Conservation (phyloP, 1,284 basidiomycete species). For the Sanghuangporus sanghuang region DNA sequence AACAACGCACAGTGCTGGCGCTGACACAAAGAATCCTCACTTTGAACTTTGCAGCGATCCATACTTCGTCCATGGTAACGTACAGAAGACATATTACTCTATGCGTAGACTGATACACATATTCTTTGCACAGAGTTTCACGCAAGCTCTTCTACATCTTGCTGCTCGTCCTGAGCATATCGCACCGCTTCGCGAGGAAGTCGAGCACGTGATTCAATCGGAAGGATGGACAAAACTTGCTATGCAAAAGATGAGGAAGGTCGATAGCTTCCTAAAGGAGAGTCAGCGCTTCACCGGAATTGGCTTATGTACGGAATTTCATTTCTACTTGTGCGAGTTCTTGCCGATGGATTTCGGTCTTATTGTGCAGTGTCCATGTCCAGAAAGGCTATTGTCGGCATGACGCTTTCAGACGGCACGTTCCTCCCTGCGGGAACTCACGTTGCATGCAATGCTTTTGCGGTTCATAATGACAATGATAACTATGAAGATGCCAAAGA, state of each 20-base stretch:
- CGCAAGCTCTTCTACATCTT: conserved; percentile 33
- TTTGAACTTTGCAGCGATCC: conserved; percentile 37
- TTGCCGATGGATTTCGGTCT: neutral
- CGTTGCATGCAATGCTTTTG: conserved; percentile 24
- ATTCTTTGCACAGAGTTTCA: conserved; percentile 26
- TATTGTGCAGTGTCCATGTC: conserved; percentile 27
- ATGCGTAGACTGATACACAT: neutral
- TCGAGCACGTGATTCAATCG: conserved; percentile 30
- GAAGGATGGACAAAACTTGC: conserved; percentile 43
- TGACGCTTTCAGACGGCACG: conserved; percentile 37
- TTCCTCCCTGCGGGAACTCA: conserved; percentile 33
- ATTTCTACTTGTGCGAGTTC: neutral
- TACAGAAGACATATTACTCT: neutral
- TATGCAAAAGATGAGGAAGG: conserved; percentile 35
- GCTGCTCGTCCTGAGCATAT: conserved; percentile 35
- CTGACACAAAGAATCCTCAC: conserved; percentile 31
- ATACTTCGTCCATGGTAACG: conserved; percentile 32
- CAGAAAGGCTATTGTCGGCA: conserved; percentile 32
- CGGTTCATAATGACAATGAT: conserved; percentile 25
- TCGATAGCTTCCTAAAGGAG: conserved; percentile 47
- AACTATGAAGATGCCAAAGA: conserved; percentile 24
- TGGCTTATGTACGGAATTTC: conserved; percentile 23
- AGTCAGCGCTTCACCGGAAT: conserved; percentile 31
- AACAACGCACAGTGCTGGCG: conserved; percentile 26
- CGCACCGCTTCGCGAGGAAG: conserved; percentile 39